phyloP scores from a whole-genome alignment of 208 protist species.

The Acanthamoeba healyi region DNA sequence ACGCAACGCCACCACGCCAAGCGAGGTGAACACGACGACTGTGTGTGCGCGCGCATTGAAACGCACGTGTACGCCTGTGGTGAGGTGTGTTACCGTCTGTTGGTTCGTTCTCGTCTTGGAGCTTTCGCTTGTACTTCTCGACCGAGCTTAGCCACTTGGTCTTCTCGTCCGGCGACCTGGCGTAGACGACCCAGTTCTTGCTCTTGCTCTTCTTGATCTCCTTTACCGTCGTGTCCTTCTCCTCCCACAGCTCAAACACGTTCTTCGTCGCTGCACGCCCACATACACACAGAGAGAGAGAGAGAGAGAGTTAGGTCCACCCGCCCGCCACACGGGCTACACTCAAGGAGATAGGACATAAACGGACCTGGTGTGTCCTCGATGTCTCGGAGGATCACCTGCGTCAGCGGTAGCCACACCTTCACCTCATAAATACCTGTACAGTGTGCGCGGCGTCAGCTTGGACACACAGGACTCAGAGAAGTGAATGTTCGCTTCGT shows the following conservation, averaged over 20 bases:
- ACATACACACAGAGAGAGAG: too few species aligned
- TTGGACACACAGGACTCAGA: neutral
- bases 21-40: too few species aligned
- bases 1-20: too few species aligned
- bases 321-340: too few species aligned
- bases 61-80: too few species aligned
- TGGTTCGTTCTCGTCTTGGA: neutral
- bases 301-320: too few species aligned
- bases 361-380: conserved; percentile 24
- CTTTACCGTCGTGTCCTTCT: neutral
- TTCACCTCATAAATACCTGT: conserved; percentile 10
- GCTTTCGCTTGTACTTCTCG: conserved; percentile 42
- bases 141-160: conserved; percentile 1
- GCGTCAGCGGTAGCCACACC: conserved; percentile 10
- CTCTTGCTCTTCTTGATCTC: neutral
- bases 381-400: neutral
- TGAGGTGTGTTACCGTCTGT: too few species aligned
- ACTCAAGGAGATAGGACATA: neutral
- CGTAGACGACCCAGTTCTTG: conserved; percentile 44
- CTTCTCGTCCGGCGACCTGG: conserved; percentile 8
- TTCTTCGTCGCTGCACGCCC: conserved; percentile 30
- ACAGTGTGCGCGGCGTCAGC: neutral
- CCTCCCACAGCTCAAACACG: conserved; percentile 42
- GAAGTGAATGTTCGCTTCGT: neutral
- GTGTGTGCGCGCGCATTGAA: too few species aligned